Percentiles rank a stretch among this genome's conserved stretches.
These are phyloP conservation scores for Tylopilus vinaceipallidus DNA, from an alignment of 768 basidiomycete genomes.

Conservation along the genomic window DNA sequence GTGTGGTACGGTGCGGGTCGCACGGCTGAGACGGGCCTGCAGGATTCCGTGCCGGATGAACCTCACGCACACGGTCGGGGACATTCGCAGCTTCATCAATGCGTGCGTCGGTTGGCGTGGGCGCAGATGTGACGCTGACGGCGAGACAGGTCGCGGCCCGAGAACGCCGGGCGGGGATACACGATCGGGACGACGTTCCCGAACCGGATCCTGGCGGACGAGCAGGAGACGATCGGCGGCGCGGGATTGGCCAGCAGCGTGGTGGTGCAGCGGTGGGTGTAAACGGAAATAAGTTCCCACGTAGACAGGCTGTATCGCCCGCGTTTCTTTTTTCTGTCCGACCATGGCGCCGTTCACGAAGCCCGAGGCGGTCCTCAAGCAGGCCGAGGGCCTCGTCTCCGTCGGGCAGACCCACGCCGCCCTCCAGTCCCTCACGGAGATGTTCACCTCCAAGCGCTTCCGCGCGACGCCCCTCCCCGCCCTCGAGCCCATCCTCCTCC, in stretches of 20 bases:
- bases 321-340: neutral
- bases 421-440: conserved; percentile 85
- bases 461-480: conserved; percentile 83
- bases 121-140: conserved; percentile 4
- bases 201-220: conserved; percentile 65
- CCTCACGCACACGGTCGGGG: conserved; percentile 81
- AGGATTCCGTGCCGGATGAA: conserved; percentile 89
- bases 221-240: conserved; percentile 61
- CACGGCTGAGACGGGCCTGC: neutral
- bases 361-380: conserved; percentile 88
- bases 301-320: too few species aligned
- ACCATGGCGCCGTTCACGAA: conserved; percentile 87
- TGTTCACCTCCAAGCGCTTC: conserved; percentile 93
- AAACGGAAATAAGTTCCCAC: conserved; percentile 21
- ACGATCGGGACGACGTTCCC: conserved; percentile 91
- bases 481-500: conserved; percentile 93
- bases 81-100: conserved; percentile 85
- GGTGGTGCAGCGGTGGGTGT: conserved; percentile 78
- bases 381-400: conserved; percentile 90
- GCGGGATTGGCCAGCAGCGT: conserved; percentile 81
- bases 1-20: too few species aligned
- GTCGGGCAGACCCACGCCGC: conserved; percentile 90
- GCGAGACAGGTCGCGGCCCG: conserved; percentile 62
- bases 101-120: conserved; percentile 54
- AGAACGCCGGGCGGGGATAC: conserved; percentile 59